Evolutionary conservation across 1,284 basidiomycete genomes (phyloP), one percentile per base, ranked within the genome.

Genomic region (Cryptococcus sp.): DNA sequence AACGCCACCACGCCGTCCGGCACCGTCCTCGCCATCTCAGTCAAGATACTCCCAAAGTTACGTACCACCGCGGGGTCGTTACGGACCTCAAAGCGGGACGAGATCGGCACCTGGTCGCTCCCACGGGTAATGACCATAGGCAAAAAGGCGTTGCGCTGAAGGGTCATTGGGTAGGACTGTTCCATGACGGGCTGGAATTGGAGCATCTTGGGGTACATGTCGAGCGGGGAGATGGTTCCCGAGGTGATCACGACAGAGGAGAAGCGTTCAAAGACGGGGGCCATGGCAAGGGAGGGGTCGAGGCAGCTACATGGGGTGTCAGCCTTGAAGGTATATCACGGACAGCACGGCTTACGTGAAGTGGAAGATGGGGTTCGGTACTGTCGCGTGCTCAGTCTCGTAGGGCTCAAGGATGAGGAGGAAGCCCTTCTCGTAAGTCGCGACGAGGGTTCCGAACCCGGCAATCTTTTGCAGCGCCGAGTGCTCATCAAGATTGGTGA

Each of bases 1-100:
- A 99, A 99, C 8, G 94, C 95, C 36, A 98, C 96, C 60, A 99
- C 90, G n/a, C 96, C 96, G 76, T 99, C 96, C 6, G 96, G 96
- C 0, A 98, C 92, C 53, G 91, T 92, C 75, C 94, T 95, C 77
- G 91, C 91, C 79, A 97, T 97, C 77, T 99, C 96, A 68, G 98
- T 87, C 38, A 99, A 84, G 76, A 99, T 97, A 71, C 89, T 96
- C 38, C 96, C 96, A 73, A 98, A 99, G 77, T 99, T 98, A 59
- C 96, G 85, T 54, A 98, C 96, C 21, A 99, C 96, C 2, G 96
- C 94, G 5, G 96, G 96, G 76, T 99, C 96, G 77, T 99, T 99
- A 66, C 96, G 84, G 53, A 99, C 96, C 80, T 98, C 96, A 78
- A 99, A 98, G 23, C 96, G 85, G n/a, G 94, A 98, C 72, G 91